Evolutionary conservation across 192 early-diverging fungal genomes (phyloP).

Genomic region (Coemansia sp.): DNA sequence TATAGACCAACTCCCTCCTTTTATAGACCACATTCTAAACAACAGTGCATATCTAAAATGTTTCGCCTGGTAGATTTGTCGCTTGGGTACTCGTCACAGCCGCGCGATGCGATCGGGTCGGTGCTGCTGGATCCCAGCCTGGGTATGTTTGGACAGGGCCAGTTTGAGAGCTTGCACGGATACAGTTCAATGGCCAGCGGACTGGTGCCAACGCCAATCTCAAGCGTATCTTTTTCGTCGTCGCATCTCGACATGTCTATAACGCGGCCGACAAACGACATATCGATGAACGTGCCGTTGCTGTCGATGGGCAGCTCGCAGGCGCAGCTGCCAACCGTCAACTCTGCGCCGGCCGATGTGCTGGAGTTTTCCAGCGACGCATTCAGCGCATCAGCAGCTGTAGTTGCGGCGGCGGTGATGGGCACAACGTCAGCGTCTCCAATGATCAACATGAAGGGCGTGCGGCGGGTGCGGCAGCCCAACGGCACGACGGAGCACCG

Average conservation of each 20-base stretch:
- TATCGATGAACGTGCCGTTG: conserved; percentile 11
- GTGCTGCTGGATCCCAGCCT: conserved; percentile 26
- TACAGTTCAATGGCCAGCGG: conserved; percentile 16
- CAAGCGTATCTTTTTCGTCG: conserved; percentile 13
- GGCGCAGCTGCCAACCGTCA: conserved; percentile 12
- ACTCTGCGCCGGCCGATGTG: conserved; percentile 44
- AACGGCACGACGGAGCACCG: conserved; percentile 52
- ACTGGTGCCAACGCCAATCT: conserved; percentile 32
- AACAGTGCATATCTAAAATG: conserved; percentile 1
- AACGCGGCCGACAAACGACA: background rate
- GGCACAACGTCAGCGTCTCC: background rate
- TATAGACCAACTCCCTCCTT: background rate
- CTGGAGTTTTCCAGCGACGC: conserved; percentile 37
- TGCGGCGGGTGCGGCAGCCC: conserved; percentile 24
- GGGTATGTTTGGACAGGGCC: conserved; percentile 18
- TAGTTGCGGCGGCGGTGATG: background rate
- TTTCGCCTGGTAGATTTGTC: conserved; percentile 31
- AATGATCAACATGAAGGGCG: conserved; percentile 1
- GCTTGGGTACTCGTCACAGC: conserved; percentile 34
- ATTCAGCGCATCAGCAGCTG: conserved; percentile 11
- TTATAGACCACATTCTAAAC: background rate
- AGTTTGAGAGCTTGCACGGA: conserved; percentile 19
- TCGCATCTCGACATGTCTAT: conserved; percentile 14
- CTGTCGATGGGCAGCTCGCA: background rate
- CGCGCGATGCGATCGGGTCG: conserved; percentile 20